Evolutionary conservation across 2,329 filamentous ascomycete genomes (phyloP).

Genomic region (Incumbomyces lentus): DNA sequence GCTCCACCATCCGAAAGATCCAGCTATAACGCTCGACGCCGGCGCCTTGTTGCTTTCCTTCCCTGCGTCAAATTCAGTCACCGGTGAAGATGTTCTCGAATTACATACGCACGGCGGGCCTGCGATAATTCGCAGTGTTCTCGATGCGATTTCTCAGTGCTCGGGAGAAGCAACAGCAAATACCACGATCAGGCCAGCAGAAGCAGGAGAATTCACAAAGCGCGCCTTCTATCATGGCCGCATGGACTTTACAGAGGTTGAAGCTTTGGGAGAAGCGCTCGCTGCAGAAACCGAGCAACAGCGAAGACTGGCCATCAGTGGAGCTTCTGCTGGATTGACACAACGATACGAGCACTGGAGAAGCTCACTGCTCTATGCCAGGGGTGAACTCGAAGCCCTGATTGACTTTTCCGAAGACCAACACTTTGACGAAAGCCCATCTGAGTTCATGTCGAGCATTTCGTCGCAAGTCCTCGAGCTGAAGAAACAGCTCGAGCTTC

Average conservation of each 20-base stretch:
- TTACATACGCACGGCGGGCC: constrained; percentile 88
- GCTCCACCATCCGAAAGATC: constrained; percentile 49
- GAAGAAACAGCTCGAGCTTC: constrained; percentile 51
- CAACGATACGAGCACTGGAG: constrained; percentile 77
- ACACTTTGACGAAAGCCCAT: constrained; percentile 82
- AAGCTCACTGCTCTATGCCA: constrained; percentile 61
- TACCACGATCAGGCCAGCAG: constrained; percentile 66
- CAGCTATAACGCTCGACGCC: constrained; percentile 53
- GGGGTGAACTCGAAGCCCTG: constrained; percentile 85
- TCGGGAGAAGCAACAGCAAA: constrained; percentile 8
- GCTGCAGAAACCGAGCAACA: constrained; percentile 80
- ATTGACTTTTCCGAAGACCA: constrained; percentile 98
- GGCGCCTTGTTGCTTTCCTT: constrained; percentile 76
- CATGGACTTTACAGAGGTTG: constrained; percentile 74
- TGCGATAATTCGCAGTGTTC: constrained; percentile 77
- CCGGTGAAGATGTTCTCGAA: constrained; percentile 86
- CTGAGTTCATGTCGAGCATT: constrained; percentile 60
- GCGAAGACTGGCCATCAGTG: constrained; percentile 72
- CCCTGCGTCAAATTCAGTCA: constrained; percentile 68
- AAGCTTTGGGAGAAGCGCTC: constrained; percentile 52
- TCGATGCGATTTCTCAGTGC: constrained; percentile 58
- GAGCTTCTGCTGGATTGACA: constrained; percentile 59
- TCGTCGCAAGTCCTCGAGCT: constrained; percentile 53
- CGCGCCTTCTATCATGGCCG: constrained; percentile 81
- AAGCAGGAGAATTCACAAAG: constrained; percentile 89